Percentiles rank a stretch among this genome's conserved stretches.
Evolutionary conservation across 1,284 basidiomycete genomes (phyloP).

Genomic region (Psilocybe mexicana): DNA sequence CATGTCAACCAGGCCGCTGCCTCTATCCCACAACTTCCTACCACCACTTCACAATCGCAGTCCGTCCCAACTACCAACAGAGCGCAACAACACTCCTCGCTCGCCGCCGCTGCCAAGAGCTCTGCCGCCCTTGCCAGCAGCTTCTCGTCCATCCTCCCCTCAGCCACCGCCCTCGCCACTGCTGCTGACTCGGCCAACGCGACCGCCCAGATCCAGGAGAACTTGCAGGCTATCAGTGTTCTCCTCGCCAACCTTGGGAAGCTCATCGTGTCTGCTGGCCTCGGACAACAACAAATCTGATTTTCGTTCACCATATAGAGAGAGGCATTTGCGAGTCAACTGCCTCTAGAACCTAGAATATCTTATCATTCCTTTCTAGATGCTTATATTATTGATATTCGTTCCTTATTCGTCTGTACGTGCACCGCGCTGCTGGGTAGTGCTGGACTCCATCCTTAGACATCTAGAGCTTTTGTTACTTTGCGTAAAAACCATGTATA

Average conservation of each 20-base stretch:
- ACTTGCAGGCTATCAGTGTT: constrained; percentile 10
- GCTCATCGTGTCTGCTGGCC: constrained; percentile 10
- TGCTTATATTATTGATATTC: too few relatives aligned
- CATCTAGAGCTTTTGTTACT: too few relatives aligned
- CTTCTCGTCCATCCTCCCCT: constrained; percentile 7
- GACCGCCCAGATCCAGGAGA: constrained; percentile 12
- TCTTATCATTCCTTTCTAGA: too few relatives aligned
- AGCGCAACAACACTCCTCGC: not conserved
- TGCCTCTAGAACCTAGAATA: not conserved
- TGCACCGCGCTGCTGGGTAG: too few relatives aligned
- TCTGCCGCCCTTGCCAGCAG: constrained; percentile 6
- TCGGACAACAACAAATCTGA: not conserved
- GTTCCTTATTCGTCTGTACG: too few relatives aligned
- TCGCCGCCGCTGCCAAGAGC: constrained; percentile 2
- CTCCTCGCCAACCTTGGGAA: constrained; percentile 15
- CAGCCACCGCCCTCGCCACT: constrained; percentile 19
- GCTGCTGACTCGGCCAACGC: constrained; percentile 5
- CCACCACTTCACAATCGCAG: not conserved
- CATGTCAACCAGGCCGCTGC: not conserved
- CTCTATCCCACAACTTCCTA: not conserved
- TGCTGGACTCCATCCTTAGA: too few relatives aligned
- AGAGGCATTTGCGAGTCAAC: not conserved
- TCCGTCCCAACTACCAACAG: not conserved
- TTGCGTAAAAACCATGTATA: too few relatives aligned
- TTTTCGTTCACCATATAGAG: not conserved